These are phyloP conservation scores for Kluyveromyces sp. DNA, from an alignment of 1,139 yeast genomes.

Conservation along the genomic window DNA sequence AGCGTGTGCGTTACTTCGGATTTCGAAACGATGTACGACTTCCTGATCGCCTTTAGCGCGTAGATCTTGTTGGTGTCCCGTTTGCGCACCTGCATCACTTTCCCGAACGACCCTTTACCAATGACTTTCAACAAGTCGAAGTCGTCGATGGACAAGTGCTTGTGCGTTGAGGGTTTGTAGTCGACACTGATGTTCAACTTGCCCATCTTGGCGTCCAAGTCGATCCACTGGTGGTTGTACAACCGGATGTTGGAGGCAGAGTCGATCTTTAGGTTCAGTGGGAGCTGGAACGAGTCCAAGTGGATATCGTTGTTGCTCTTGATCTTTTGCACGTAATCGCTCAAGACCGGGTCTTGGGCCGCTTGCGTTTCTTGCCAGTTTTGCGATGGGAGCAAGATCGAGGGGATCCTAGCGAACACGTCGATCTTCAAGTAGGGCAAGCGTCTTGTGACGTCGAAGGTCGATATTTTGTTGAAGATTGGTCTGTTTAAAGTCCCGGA, in stretches of 20 bases:
- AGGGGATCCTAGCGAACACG: constrained; percentile 70
- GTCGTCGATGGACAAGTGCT: constrained; percentile 77
- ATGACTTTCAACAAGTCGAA: constrained; percentile 89
- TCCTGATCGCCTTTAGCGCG: constrained; percentile 87
- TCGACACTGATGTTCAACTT: constrained; percentile 61
- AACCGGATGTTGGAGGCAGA: constrained; percentile 35
- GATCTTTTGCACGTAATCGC: constrained; percentile 32
- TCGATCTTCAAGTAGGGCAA: constrained; percentile 54
- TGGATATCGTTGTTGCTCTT: constrained; percentile 36
- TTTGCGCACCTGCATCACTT: constrained; percentile 96
- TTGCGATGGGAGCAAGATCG: constrained; percentile 47
- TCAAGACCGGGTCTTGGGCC: constrained; percentile 20
- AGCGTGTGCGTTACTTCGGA: constrained; percentile 94
- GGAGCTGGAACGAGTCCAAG: constrained; percentile 30
- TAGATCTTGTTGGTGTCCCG: constrained; percentile 90
- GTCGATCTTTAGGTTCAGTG: constrained; percentile 33
- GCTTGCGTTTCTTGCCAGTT: constrained; percentile 31
- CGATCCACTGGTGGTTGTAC: constrained; percentile 41
- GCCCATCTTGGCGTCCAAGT: constrained; percentile 32
- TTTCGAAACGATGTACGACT: constrained; percentile 87
- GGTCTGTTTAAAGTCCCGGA: constrained; percentile 60
- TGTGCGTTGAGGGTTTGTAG: constrained; percentile 64
- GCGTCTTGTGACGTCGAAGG: constrained; percentile 78
- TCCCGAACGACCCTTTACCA: constrained; percentile 97
- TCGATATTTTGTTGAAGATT: constrained; percentile 78